Percentiles rank a stretch among this genome's conserved stretches.
Evolutionary conservation across 73 alveolate genomes (phyloP).

Genomic region (Uronychia binucleata): DNA sequence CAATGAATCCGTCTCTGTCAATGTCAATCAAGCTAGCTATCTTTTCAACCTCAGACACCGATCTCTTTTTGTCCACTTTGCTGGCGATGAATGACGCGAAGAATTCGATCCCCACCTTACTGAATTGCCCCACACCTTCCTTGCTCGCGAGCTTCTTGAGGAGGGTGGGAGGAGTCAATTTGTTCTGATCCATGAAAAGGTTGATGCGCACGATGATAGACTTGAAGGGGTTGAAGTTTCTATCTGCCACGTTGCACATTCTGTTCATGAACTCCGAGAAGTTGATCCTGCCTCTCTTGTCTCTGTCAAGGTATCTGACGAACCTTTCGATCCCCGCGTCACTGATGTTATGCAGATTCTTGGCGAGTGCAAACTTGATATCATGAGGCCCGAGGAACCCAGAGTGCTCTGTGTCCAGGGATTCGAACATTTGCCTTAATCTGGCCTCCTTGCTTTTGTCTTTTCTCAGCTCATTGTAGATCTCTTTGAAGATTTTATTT

Average conservation of each 20-base stretch:
- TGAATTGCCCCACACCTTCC: neutral
- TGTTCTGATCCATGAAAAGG: constrained; percentile 31
- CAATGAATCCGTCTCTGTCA: constrained; percentile 42
- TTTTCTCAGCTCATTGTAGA: constrained; percentile 13
- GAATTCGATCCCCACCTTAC: constrained; percentile 13
- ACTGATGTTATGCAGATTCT: too few relatives aligned
- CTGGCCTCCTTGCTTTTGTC: neutral
- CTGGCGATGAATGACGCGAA: constrained; percentile 15
- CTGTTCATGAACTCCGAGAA: constrained; percentile 21
- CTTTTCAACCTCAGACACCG: constrained; percentile 6
- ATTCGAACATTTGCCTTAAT: too few relatives aligned
- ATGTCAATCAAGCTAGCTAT: constrained; percentile 34
- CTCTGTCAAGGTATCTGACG: constrained; percentile 46
- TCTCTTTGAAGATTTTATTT: constrained; percentile 33
- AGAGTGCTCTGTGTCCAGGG: too few relatives aligned
- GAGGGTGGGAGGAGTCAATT: constrained; percentile 5
- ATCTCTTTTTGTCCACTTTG: constrained; percentile 43
- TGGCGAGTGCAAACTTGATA: too few relatives aligned
- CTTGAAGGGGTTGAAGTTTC: constrained; percentile 49
- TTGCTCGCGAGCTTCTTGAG: constrained; percentile 23
- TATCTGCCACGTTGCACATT: constrained; percentile 27
- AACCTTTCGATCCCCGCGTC: constrained; percentile 42
- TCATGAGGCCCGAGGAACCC: too few relatives aligned
- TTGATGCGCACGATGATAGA: constrained; percentile 21
- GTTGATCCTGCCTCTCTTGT: constrained; percentile 22